Conservation (phyloP, 2,329 filamentous ascomycete species). For the Acarospora socialis region DNA sequence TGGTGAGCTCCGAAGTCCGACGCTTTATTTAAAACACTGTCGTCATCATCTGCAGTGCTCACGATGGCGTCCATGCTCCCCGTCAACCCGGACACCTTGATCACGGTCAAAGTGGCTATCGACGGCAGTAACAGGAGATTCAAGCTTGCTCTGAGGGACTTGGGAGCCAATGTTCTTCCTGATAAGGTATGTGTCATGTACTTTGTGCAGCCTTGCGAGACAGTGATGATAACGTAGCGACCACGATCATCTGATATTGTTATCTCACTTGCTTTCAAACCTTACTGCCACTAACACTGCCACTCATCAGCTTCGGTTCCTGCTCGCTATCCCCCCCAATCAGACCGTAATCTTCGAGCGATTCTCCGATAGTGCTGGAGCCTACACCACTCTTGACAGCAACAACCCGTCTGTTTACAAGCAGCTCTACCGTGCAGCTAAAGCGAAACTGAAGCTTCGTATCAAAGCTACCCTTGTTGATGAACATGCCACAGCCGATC, state of each 20-base stretch:
- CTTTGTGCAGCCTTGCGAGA: background rate
- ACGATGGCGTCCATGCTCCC: conserved; percentile 30
- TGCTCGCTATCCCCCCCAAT: conserved; percentile 50
- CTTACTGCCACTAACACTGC: conserved; percentile 1
- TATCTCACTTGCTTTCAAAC: background rate
- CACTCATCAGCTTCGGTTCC: conserved; percentile 61
- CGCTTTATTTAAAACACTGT: too few species aligned
- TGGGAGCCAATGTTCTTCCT: conserved; percentile 59
- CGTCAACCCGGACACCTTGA: conserved; percentile 52
- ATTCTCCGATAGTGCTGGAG: conserved; percentile 81
- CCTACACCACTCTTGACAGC: conserved; percentile 66
- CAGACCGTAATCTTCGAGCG: conserved; percentile 64
- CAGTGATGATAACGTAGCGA: conserved; percentile 1
- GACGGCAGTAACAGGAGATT: conserved; percentile 66
- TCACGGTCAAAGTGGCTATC: conserved; percentile 74
- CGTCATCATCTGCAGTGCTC: too few species aligned
- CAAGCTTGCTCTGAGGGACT: conserved; percentile 78
- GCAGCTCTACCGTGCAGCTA: conserved; percentile 89
- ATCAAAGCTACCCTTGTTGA: conserved; percentile 51
- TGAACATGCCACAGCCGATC: conserved; percentile 6
- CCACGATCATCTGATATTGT: background rate
- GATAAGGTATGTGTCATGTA: conserved; percentile 55
- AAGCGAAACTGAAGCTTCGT: conserved; percentile 95
- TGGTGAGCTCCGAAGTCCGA: too few species aligned
- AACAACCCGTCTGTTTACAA: conserved; percentile 78